These are phyloP conservation scores for Diaporthe ampelina DNA, from an alignment of 2,329 filamentous ascomycete genomes.

Conservation along the genomic window DNA sequence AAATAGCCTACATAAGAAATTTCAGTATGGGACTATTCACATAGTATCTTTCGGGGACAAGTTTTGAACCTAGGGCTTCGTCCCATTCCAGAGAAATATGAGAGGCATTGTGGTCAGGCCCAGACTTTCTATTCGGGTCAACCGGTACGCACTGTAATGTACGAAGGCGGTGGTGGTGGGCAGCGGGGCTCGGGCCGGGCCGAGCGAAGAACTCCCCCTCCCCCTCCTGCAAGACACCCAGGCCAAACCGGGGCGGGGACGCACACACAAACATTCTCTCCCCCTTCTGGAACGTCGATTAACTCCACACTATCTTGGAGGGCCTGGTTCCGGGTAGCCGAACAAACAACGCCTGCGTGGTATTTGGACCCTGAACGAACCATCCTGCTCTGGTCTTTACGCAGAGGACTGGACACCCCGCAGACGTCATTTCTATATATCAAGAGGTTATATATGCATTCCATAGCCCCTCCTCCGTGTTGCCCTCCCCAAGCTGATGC, in stretches of 20 bases:
- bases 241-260: background rate
- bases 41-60: background rate
- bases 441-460: background rate
- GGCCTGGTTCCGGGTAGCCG: background rate
- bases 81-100: background rate
- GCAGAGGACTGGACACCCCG: background rate
- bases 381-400: background rate
- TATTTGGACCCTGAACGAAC: background rate
- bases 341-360: background rate
- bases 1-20: background rate
- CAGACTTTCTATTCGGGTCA: background rate
- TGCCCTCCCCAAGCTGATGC: too few species aligned
- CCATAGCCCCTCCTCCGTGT: background rate
- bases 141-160: conserved; percentile 1
- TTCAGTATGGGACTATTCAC: too few species aligned
- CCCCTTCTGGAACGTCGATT: background rate
- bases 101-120: background rate
- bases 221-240: conserved; percentile 13
- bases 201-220: background rate
- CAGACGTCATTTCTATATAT: background rate
- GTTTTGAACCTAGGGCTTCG: background rate
- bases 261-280: background rate
- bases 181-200: conserved; percentile 14
- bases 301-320: conserved; percentile 17
- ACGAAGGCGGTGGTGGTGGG: background rate